A percentile compares a stretch with the other conserved stretches of the same genome.
Conservation (phyloP, 352 stramenopile species). For the Chrysophaeum taylorii region DNA sequence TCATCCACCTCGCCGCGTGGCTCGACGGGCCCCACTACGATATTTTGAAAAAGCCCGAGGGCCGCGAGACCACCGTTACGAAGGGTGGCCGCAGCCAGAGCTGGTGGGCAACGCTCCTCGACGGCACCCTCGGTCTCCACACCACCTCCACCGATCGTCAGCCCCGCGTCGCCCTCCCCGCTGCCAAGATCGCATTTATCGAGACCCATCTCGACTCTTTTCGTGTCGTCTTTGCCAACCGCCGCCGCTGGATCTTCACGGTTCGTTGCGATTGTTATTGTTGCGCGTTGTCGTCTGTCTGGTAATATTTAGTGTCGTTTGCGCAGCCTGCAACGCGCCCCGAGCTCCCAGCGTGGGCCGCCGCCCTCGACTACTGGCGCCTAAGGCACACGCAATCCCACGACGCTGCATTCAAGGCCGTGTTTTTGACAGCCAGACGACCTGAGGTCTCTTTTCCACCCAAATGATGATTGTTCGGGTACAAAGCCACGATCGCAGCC, state of each 20-base stretch:
- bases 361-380: constrained; percentile 10
- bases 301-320: no score
- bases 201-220: not conserved
- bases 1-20: not conserved
- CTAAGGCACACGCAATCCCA: not conserved
- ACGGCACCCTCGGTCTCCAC: constrained; percentile 4
- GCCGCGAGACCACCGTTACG: not conserved
- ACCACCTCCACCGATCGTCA: not conserved
- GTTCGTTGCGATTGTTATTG: no score
- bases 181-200: not conserved
- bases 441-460: no score
- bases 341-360: no score
- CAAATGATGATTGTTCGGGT: no score
- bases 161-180: not conserved
- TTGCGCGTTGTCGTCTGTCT: no score
- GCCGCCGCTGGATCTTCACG: not conserved
- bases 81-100: not conserved
- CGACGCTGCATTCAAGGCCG: not conserved
- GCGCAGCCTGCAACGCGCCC: no score
- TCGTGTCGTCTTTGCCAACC: not conserved
- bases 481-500: no score
- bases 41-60: not conserved
- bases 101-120: not conserved
- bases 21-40: constrained; percentile 8
- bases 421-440: no score